Evolutionary conservation across 1,284 basidiomycete genomes (phyloP).

Genomic region (Pseudozyma thailandica): DNA sequence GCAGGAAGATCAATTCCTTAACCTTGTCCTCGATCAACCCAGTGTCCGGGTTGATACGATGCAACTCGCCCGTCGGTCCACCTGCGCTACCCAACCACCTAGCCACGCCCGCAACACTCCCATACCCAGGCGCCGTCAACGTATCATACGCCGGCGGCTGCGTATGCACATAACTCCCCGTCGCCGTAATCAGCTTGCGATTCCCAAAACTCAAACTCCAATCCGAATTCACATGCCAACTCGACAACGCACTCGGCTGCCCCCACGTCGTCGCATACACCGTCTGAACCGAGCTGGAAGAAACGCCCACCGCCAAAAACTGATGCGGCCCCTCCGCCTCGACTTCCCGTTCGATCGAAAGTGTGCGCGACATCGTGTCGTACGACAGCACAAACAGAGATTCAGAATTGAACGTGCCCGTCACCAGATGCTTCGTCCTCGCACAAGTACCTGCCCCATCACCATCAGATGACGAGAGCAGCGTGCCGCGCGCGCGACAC

Average conservation of each 20-base stretch:
- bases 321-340: slow-evolving; percentile 53
- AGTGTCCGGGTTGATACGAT: slow-evolving; percentile 30
- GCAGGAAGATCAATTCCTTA: slow-evolving; percentile 55
- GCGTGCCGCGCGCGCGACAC: slow-evolving; percentile 4
- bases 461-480: too few species aligned
- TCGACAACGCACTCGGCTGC: slow-evolving; percentile 22
- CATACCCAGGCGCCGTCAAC: slow-evolving; percentile 47
- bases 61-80: slow-evolving; percentile 63
- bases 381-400: slow-evolving; percentile 52
- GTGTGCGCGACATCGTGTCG: slow-evolving; percentile 29
- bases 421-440: slow-evolving; percentile 39
- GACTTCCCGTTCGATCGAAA: slow-evolving; percentile 28
- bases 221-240: slow-evolving; percentile 45
- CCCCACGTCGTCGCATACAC: slow-evolving; percentile 64
- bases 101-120: slow-evolving; percentile 16
- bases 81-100: slow-evolving; percentile 54
- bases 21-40: slow-evolving; percentile 40
- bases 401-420: slow-evolving; percentile 59
- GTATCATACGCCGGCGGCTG: slow-evolving; percentile 46
- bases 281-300: slow-evolving; percentile 1
- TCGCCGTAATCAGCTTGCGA: slow-evolving; percentile 35
- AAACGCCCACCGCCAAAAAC: slow-evolving; percentile 47
- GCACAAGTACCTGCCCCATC: slow-evolving; percentile 28
- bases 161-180: slow-evolving; percentile 58
- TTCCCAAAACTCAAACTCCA: slow-evolving; percentile 18